Base-by-base conservation (phyloP, 2,329 filamentous ascomycete species). In the Uncinocarpus reesii region DNA sequence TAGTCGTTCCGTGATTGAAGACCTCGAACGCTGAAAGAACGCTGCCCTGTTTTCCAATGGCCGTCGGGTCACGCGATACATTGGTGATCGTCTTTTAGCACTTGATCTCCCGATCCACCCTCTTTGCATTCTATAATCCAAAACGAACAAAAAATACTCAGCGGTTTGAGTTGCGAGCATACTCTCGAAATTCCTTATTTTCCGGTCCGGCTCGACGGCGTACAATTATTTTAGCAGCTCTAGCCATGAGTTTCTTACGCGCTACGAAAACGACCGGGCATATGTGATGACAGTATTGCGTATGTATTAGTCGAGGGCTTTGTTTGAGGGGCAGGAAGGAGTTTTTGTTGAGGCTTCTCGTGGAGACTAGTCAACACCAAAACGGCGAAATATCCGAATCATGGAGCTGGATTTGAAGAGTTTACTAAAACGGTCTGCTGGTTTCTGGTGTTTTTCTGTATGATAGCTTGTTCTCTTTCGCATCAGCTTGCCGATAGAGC, bases 1-100 rank as follows among this genome's bases (percentile, higher is more conserved):
- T 76, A 66, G 68, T 64, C 62, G 44, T 48, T 36, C 46, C 46
- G 24, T 43, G 40, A 42, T 29, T 23, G 43, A 41, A 36, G 38
- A 47, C 31, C 36, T 42, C 38, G 38, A 36, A 47, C 23, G 44
- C 24, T 43, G 23, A 34, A 48, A 48, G 36, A 41, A 32, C 38
- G 20, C 29, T 47, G 44, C 35, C 26, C 20, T 11, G 21, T 24
- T 41, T n/a, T 41, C 15, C 15, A 20, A 38, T 15, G 35, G 34
- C 35, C 26, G 3, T 15, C 20, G 29, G 34, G 36, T 47, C 45
- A 41, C 35, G 16, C 43, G 36, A 47, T 41, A 29, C 18, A 32
- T 47, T 28, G 15, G 36, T 32, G n/a, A 45, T 34, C 18, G 35
- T 13, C 18, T 40, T 41, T 23, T 29, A 47, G 35, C 26, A 34